Conservation (phyloP, 441 rosid species). For the Pelargonium citronellum region DNA sequence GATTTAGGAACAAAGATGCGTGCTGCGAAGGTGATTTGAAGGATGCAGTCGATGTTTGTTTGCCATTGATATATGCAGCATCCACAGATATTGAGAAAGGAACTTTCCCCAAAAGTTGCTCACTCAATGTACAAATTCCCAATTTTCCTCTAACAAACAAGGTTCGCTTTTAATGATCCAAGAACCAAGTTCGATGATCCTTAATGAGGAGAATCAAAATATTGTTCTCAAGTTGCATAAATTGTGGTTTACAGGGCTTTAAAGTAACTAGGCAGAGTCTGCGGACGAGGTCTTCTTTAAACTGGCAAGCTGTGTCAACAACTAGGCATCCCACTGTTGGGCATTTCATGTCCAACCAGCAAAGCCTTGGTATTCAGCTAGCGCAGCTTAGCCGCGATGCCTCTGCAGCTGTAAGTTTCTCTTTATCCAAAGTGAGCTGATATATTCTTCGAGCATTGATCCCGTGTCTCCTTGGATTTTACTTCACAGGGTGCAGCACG, state of each 20-base stretch:
- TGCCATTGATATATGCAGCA: conserved; percentile 34
- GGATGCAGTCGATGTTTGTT: conserved; percentile 32
- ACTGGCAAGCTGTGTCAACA: conserved; percentile 30
- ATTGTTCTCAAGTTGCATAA: background rate
- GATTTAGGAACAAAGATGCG: conserved; percentile 32
- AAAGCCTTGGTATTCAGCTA: conserved; percentile 35
- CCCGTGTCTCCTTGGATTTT: background rate
- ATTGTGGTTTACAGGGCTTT: conserved; percentile 24
- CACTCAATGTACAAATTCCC: conserved; percentile 33
- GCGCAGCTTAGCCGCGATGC: conserved; percentile 39
- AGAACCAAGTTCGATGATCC: background rate
- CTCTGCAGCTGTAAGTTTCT: conserved; percentile 36
- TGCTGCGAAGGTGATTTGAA: conserved; percentile 34
- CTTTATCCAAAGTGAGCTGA: background rate
- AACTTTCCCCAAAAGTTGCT: conserved; percentile 31
- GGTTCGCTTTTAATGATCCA: conserved; percentile 20
- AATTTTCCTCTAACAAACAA: conserved; percentile 29
- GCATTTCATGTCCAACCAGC: conserved; percentile 35
- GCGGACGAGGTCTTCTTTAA: conserved; percentile 24
- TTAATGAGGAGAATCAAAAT: background rate
- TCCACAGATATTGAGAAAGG: conserved; percentile 32
- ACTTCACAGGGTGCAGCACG: conserved; percentile 32
- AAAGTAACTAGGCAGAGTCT: conserved; percentile 31
- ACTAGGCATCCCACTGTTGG: conserved; percentile 27
- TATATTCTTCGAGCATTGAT: background rate